These are phyloP conservation scores for Aspergillus sp. DNA, from an alignment of 2,329 filamentous ascomycete species.

Conservation along the genomic window DNA sequence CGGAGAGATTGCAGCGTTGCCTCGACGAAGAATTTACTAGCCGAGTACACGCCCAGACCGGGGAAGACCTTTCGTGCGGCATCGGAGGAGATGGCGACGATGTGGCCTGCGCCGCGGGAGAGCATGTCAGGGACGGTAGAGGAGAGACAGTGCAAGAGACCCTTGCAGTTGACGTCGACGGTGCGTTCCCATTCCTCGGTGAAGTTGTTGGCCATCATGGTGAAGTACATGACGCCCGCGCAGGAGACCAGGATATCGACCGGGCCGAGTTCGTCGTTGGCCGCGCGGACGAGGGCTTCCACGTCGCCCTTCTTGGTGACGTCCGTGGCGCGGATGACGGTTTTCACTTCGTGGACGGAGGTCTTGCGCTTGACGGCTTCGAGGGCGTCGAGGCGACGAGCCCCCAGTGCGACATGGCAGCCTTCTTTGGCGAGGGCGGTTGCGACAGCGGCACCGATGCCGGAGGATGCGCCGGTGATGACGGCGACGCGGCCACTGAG, in stretches of 20 bases:
- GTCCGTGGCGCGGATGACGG: slow-evolving; percentile 66
- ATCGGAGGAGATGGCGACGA: slow-evolving; percentile 78
- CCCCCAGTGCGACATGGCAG: slow-evolving; percentile 66
- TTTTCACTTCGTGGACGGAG: slow-evolving; percentile 54
- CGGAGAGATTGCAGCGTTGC: slow-evolving; percentile 71
- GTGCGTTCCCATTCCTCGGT: slow-evolving; percentile 75
- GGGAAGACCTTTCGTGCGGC: slow-evolving; percentile 79
- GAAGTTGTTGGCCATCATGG: slow-evolving; percentile 74
- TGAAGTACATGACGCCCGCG: slow-evolving; percentile 85
- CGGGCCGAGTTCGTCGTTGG: slow-evolving; percentile 60
- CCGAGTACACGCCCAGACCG: slow-evolving; percentile 75
- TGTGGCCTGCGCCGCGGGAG: slow-evolving; percentile 62
- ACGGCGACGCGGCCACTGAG: slow-evolving; percentile 67
- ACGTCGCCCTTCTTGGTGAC: slow-evolving; percentile 65
- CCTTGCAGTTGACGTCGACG: slow-evolving; percentile 84
- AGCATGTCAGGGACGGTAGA: slow-evolving; percentile 69
- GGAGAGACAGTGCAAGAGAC: slow-evolving; percentile 67
- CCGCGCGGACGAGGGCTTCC: slow-evolving; percentile 57
- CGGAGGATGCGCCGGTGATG: slow-evolving; percentile 74
- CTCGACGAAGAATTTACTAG: slow-evolving; percentile 81
- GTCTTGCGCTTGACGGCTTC: slow-evolving; percentile 63
- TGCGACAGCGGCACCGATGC: slow-evolving; percentile 72
- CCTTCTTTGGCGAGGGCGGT: slow-evolving; percentile 65
- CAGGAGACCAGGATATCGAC: slow-evolving; percentile 76
- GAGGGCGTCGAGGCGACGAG: slow-evolving; percentile 64